Conservation (phyloP, 2,329 filamentous ascomycete genomes). For the Aspergillus floridensis region DNA sequence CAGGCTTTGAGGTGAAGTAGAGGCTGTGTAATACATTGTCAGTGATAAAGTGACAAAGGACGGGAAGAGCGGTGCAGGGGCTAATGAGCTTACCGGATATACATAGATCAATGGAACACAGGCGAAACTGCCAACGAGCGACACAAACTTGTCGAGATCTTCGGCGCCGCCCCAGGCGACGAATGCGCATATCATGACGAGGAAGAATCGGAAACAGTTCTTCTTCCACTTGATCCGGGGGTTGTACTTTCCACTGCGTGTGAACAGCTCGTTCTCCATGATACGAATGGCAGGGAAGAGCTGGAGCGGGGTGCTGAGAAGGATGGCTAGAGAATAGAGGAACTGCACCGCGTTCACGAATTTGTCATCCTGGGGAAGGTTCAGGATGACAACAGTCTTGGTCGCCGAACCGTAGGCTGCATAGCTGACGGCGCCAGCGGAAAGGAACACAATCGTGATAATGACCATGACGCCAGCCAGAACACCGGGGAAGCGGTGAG, state of each 20-base stretch:
- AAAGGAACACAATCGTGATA: conserved; percentile 86
- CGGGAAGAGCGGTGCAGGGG: background rate
- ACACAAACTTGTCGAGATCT: conserved; percentile 95
- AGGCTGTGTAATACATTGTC: conserved; percentile 56
- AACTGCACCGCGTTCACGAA: conserved; percentile 96
- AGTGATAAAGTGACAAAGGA: background rate
- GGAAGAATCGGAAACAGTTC: conserved; percentile 91
- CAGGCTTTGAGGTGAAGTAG: conserved; percentile 84
- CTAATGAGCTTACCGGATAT: conserved; percentile 73
- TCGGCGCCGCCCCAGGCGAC: conserved; percentile 92
- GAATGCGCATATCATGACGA: conserved; percentile 79
- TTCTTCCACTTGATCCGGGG: conserved; percentile 99
- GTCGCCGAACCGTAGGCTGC: conserved; percentile 93
- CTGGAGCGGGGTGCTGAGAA: conserved; percentile 90
- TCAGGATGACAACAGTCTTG: conserved; percentile 93
- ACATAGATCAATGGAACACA: conserved; percentile 97
- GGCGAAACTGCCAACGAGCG: conserved; percentile 93
- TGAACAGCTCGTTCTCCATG: conserved; percentile 90
- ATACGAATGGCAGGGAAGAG: conserved; percentile 98
- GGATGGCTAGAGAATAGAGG: conserved; percentile 94
- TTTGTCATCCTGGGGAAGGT: conserved; percentile 92
- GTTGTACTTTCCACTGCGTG: conserved; percentile 93
- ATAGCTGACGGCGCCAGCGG: conserved; percentile 90
- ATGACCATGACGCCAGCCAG: conserved; percentile 90
- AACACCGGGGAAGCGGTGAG: conserved; percentile 84